Base-by-base conservation (phyloP, 768 basidiomycete species). In the Macrolepiota albuminosa region DNA sequence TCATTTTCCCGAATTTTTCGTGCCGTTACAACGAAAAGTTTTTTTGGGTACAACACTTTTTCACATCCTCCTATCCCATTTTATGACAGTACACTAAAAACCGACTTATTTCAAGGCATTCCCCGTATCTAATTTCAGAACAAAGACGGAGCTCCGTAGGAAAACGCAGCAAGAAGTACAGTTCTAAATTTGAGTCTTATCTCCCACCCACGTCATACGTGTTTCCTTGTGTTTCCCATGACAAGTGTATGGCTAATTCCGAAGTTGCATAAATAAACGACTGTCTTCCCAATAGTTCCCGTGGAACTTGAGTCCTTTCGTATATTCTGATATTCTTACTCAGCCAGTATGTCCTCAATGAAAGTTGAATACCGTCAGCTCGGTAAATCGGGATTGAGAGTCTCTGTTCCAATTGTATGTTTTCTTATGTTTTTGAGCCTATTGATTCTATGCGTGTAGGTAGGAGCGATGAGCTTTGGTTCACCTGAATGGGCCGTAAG, bases 401-500 rank as follows among this genome's bases (percentile, higher is more conserved):
- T 63, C 9, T 63, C 62, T 7, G 47, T 63, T 8, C 62, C 62
- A 6, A 61, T 63, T 43, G 62, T 63, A 26, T 46, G 62, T 54
- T 34, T 21, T 21, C 11, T n/a, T 10, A 11, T 18, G 10, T 16
- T 1, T 54, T 7, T 54, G 6, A 11, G 14, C 29, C 4, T 18
- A 3, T 34, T 51, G 10, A 40, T 40, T 16, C 18, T 13, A 3
- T 42, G 7, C n/a, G 8, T 43, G 42, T 61, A 64, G 63, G 24
- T 64, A 16, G 63, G 60, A 21, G 60, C 56, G 9, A 64, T 64
- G 63, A 61, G 60, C 40, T 58, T 64, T n/a, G 63, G 63, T 18
- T 62, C 60, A 16, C 54, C 63, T 13, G 53, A 56, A 7, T 64
- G 63, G 63, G 47, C 47, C 1, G 63, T 64, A 39, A 42, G 61